Base-by-base conservation (phyloP, 805 yeast species). In the Nakazawaea holstii region DNA sequence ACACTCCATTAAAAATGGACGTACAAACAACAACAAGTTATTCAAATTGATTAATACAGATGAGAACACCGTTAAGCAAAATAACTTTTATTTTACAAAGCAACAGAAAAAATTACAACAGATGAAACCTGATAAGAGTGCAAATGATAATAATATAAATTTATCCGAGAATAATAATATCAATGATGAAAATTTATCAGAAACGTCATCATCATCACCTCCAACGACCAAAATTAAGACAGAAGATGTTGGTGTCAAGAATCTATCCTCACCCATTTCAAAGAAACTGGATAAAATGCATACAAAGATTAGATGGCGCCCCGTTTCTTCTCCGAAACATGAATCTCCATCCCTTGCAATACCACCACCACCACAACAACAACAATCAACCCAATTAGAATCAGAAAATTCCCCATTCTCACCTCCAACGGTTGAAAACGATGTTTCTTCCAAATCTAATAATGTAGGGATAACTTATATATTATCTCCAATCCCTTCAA, bases 1-100 rank as follows among this genome's bases (percentile, higher is more conserved):
- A 10, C 24, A 41, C 14, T 30, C 35, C 24, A 20, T 20, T 20
- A 20, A 20, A 13, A 26, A 39, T 14, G 10, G 38, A 9, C 10
- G 10, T 10, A 35, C 24, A 35, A 28, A 4, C 17, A 39, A 35
- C 26, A 42, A 17, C 31, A 35, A 42, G 35, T 24, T 20, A 13
- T 45, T 45, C 35, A 45, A 26, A 20, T 10, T 45, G 15, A 45
- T 45, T 27, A 38, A 38, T 17, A 39, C 43, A 27, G 35, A 39
- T 31, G 48, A 35, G 14, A 17, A 38, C 8, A 38, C 43, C 8
- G 43, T 45, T 3, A 45, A 39, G 15, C 41, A 39, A 39, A 39
- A 45, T 20, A 45, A 45, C 28, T 45, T 45, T 17, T 45, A 45
- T 28, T 45, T 45, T 27, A 26, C 41, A 10, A 44, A 37, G 27